Evolutionary conservation across 371 early-diverging fungal genomes (phyloP), one percentile per base, ranked within the genome.

Genomic region (Cokeromyces recurvatus): DNA sequence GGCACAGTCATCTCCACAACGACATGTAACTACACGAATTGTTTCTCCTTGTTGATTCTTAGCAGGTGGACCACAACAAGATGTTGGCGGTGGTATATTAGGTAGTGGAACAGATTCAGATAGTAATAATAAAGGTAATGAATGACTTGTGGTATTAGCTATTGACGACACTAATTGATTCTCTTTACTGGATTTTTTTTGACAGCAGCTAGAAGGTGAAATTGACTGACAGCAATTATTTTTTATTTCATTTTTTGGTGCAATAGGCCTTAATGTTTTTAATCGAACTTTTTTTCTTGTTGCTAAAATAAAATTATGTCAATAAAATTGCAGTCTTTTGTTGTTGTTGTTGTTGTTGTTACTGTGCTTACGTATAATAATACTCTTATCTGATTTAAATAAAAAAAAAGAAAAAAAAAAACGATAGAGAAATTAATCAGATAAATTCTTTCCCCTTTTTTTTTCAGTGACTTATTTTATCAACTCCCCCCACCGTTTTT

Each of bases 1-100:
- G 11, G 67, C 60, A 40, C 74, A 74, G 1, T 63, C 57, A 38
- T 74, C 74, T 12, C 74, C 74, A 52, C 74, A 74, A 2, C 74
- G 70, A 41, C 74, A 74, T 0, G 74, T 74, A 10, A 74, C 64
- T 0, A 74, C 43, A 7, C 68, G 60, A 20, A 65, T 65, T 0
- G 37, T 51, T 29, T 63, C 56, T 4, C 66, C 66, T 15, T 59
- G 55, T 21, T 58, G 51, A 27, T 62, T 66, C 25, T 53, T 53
- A 9, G 59, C 51, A 3, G 59, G 49, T 8, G 59, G 53, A 10
- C 59, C 55, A 38, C 59, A 59, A 14, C 67, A 66, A 12, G 56
- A 50, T 3, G 41, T 41, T 12, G 55, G 54, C 17, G 53, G 59
- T 31, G 49, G 53, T 23, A 48, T 49, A 38, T 49, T 29, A 1